Base-by-base conservation (phyloP, 345 rosid genomes). In the Euphorbia lathyris region DNA sequence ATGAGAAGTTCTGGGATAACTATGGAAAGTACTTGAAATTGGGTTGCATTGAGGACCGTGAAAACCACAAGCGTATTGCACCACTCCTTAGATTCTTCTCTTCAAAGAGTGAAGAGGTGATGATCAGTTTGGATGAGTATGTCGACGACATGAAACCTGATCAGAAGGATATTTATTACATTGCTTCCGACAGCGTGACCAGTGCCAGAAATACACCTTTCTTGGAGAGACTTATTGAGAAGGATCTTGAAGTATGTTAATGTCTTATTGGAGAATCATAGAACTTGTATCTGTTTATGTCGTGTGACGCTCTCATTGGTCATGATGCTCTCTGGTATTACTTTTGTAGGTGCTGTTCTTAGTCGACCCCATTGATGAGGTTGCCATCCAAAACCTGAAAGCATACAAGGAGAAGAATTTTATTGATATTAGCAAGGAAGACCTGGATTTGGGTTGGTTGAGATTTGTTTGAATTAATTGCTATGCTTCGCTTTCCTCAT, bases 41-140 rank as follows among this genome's bases (percentile, higher is more conserved):
- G 68, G 99, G 99, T 8, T 95, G 99, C 83, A 79, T 95, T 42
- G 99, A 95, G 70, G 99, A 95, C 74, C 96, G 96, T 22, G 99
- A 95, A 66, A 95, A 95, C 77, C 98, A 95, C 78, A 95, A 95
- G 88, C 87, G 96, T n/a, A 60, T 95, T 78, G 99, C 94, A 45
- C 99, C 99, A 36, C 77, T 95, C 81, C 88, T 95, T 63, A 86
- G 98, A 50, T 92, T 90, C 74, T 95, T 90, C 86, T 95, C 99
- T 64, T 95, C 99, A 17, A 96, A 90, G 73, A 95, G 99, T 73
- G 99, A 92, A 83, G 79, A 87, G 61, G 93, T 87, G 68, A 82
- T 90, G 92, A 90, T 95, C 74, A 88, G 97, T 85, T 86, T 95
- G 87, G 98, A 92, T 83, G 99, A 95, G 72, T 95, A 95, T 77